These are phyloP conservation scores for Suhomyces anneliseae DNA, from an alignment of 1,139 yeast genomes.

Conservation along the genomic window DNA sequence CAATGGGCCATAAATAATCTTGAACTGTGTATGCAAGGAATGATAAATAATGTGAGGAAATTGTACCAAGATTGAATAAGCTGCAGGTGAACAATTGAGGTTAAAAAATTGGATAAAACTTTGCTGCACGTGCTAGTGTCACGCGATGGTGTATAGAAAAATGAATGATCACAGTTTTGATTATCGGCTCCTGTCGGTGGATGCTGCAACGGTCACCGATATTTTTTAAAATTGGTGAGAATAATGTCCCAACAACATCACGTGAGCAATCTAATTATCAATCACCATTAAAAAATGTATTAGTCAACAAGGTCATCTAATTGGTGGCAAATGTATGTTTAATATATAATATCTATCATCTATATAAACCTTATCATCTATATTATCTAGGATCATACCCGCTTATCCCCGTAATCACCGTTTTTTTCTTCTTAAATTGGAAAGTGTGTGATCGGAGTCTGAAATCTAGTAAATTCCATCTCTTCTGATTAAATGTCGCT, in stretches of 20 bases:
- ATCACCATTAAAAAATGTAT: no score
- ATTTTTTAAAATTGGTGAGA: not conserved
- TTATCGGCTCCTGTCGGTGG: not conserved
- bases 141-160: not conserved
- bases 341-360: no score
- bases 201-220: not conserved
- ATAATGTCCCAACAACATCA: no score
- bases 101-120: not conserved
- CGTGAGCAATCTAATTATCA: no score
- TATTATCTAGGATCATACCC: no score
- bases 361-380: no score
- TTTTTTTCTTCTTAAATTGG: no score
- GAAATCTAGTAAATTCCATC: not conserved
- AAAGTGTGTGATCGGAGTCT: not conserved
- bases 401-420: no score
- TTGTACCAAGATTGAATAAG: not conserved
- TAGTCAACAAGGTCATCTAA: no score
- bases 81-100: not conserved
- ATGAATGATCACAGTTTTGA: not conserved
- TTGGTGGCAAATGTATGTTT: no score
- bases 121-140: not conserved
- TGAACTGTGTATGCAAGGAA: slow-evolving; percentile 24
- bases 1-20: slow-evolving; percentile 14
- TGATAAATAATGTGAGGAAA: slow-evolving; percentile 12
- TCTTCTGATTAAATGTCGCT: not conserved